A percentile compares a stretch with the other conserved stretches of the same genome.
Conservation (phyloP, 1,284 basidiomycete genomes). For the Trametes polyzona region DNA sequence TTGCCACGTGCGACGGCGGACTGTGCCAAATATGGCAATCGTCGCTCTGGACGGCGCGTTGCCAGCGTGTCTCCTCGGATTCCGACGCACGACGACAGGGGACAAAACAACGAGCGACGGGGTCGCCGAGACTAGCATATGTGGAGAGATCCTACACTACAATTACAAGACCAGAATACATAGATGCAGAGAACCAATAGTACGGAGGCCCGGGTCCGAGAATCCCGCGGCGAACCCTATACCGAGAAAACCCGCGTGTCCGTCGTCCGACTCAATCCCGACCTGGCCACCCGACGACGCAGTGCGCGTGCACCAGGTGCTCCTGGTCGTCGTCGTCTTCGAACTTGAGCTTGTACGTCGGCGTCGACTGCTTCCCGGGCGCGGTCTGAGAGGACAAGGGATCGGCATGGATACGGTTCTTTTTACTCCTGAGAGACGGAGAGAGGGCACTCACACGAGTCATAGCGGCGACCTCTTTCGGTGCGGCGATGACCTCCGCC, state of each 20-base stretch:
- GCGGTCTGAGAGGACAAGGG: neutral
- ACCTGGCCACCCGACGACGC: constrained; percentile 78
- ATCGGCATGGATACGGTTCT: too few species aligned
- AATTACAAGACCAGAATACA: constrained; percentile 17
- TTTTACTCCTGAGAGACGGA: too few species aligned
- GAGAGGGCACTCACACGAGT: constrained; percentile 48
- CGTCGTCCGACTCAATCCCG: constrained; percentile 16
- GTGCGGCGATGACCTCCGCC: constrained; percentile 74
- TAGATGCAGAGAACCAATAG: constrained; percentile 1
- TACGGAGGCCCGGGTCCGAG: neutral
- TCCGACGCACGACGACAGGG: too few species aligned
- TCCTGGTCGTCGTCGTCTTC: constrained; percentile 84
- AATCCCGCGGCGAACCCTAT: neutral
- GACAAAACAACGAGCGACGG: too few species aligned
- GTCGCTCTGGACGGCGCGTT: neutral
- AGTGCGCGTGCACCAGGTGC: constrained; percentile 69
- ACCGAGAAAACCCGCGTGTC: neutral
- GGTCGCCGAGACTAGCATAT: neutral
- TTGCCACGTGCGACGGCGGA: constrained; percentile 7
- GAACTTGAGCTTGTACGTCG: constrained; percentile 76
- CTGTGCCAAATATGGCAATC: neutral
- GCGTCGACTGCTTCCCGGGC: constrained; percentile 39
- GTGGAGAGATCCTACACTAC: constrained; percentile 4
- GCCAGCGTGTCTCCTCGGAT: too few species aligned
- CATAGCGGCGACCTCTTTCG: constrained; percentile 54